Evolutionary conservation across 768 basidiomycete species (phyloP).

Genomic region (Naganishia randhawae): DNA sequence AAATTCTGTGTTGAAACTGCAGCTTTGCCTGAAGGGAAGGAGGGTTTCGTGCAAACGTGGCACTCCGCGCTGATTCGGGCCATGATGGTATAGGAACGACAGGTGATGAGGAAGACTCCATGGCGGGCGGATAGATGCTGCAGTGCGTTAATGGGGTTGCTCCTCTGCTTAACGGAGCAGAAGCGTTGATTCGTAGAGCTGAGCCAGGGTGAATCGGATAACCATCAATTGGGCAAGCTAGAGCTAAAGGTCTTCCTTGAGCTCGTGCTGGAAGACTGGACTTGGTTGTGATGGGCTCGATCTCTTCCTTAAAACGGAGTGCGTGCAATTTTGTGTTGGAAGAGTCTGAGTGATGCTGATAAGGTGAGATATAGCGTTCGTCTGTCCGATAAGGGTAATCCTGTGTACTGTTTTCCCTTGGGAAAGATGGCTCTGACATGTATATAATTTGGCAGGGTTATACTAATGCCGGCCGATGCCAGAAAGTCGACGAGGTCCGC

Average conservation of each 20-base stretch:
- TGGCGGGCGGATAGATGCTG: background rate
- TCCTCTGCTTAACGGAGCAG: background rate
- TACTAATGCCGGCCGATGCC: background rate
- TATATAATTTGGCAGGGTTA: background rate
- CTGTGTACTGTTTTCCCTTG: background rate
- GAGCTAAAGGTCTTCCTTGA: background rate
- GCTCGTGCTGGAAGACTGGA: background rate
- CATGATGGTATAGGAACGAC: background rate
- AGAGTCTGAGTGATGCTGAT: background rate
- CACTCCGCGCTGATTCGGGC: background rate
- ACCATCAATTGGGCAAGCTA: background rate
- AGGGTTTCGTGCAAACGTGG: background rate
- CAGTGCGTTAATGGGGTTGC: background rate
- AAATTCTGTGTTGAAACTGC: background rate
- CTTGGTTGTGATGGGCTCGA: background rate
- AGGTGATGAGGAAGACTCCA: background rate
- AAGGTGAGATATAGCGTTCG: background rate
- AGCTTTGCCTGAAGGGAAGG: background rate
- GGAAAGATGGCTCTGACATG: background rate
- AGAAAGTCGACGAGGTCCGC: background rate
- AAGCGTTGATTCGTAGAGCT: background rate
- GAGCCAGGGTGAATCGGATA: background rate
- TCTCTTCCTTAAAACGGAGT: background rate
- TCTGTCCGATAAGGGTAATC: background rate
- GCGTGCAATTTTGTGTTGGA: background rate